Conservation (phyloP, 345 rosid genomes). For the Noccaea bulbosa region DNA sequence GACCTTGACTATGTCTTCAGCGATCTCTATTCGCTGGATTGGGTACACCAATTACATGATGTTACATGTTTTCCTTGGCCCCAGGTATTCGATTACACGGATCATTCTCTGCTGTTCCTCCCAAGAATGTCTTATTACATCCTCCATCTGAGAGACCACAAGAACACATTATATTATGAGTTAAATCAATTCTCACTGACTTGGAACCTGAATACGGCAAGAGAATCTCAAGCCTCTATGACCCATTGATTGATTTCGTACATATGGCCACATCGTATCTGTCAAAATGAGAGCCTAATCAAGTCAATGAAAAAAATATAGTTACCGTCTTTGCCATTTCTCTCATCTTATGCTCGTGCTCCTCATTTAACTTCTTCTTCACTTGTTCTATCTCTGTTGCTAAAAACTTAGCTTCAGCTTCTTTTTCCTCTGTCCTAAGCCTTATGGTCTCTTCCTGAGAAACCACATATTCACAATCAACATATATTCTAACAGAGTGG, state of each 20-base stretch:
- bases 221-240: neutral
- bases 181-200: too few relatives aligned
- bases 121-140: neutral
- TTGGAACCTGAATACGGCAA: too few relatives aligned
- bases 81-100: neutral
- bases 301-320: neutral
- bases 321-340: neutral
- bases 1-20: neutral
- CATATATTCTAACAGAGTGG: neutral
- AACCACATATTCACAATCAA: neutral
- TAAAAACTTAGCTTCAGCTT: neutral
- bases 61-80: neutral
- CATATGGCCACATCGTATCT: too few relatives aligned
- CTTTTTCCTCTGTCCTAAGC: neutral
- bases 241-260: neutral
- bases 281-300: neutral
- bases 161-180: neutral
- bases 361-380: neutral
- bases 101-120: neutral
- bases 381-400: neutral
- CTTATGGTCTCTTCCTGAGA: neutral
- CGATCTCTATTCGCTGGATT: neutral
- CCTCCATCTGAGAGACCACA: neutral
- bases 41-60: neutral
- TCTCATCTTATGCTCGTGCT: neutral